Conservation (phyloP, 1,284 basidiomycete species). For the Malassezia japonica region DNA sequence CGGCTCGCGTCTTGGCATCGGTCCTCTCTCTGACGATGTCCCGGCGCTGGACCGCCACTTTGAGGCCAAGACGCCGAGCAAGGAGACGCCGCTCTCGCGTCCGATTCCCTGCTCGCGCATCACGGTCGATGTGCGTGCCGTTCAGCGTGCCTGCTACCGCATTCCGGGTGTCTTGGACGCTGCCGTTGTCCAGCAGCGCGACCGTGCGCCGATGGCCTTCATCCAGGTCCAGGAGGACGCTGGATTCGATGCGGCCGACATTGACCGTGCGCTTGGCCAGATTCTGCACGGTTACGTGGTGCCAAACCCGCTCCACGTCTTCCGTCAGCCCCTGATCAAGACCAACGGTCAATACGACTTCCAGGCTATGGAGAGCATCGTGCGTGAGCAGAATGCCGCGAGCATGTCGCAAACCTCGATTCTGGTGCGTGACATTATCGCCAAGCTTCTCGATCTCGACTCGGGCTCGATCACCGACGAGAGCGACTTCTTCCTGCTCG, state of each 20-base stretch:
- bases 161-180: conserved; percentile 47
- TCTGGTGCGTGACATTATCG: conserved; percentile 46
- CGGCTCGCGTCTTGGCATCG: conserved; percentile 43
- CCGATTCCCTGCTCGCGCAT: conserved; percentile 47
- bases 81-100: conserved; percentile 42
- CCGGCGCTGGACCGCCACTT: conserved; percentile 47
- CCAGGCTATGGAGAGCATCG: conserved; percentile 47
- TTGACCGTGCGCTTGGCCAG: conserved; percentile 46
- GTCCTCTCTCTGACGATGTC: conserved; percentile 45
- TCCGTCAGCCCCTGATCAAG: conserved; percentile 46
- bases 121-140: conserved; percentile 43
- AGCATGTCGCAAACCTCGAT: conserved; percentile 44
- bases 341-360: conserved; percentile 45
- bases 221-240: conserved; percentile 48
- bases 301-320: conserved; percentile 48
- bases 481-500: conserved; percentile 48
- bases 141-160: conserved; percentile 47
- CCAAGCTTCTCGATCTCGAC: conserved; percentile 44
- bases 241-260: conserved; percentile 46
- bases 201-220: conserved; percentile 46
- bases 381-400: conserved; percentile 45
- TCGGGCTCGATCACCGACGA: conserved; percentile 47
- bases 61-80: conserved; percentile 44
- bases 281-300: conserved; percentile 48
- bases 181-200: conserved; percentile 43